These are phyloP conservation scores for Boletus subparvulus DNA, from an alignment of 768 basidiomycete species.

Conservation along the genomic window DNA sequence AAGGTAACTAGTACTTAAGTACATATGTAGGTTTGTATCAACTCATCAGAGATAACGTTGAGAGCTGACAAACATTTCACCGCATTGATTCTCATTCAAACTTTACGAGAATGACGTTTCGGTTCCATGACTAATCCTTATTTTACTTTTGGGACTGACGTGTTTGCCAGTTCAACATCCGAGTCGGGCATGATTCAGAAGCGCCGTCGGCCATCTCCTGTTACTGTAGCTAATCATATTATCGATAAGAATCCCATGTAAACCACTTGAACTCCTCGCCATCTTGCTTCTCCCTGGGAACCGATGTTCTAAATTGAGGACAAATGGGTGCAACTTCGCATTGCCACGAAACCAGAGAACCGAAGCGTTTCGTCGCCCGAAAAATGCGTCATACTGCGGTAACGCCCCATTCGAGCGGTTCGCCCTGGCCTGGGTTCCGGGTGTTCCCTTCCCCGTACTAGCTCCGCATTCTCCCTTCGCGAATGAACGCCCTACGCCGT, in stretches of 20 bases:
- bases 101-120: slow-evolving; percentile 3
- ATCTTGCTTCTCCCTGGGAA: neutral
- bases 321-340: neutral
- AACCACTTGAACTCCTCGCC: neutral
- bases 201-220: neutral
- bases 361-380: neutral
- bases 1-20: neutral
- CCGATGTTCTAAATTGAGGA: neutral
- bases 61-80: slow-evolving; percentile 10
- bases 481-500: neutral
- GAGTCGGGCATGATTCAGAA: neutral
- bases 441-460: neutral
- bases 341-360: neutral
- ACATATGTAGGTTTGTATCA: neutral
- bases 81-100: neutral
- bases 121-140: too few species aligned
- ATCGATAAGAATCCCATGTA: neutral
- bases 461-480: neutral
- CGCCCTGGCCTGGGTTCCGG: neutral
- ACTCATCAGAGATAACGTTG: slow-evolving; percentile 15
- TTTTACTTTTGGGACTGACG: neutral
- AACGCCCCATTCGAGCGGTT: neutral
- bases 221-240: neutral
- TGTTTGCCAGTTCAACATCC: neutral
- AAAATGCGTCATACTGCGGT: neutral